Conservation (phyloP, 73 alveolate species). For the Paramecium sonneborni region DNA sequence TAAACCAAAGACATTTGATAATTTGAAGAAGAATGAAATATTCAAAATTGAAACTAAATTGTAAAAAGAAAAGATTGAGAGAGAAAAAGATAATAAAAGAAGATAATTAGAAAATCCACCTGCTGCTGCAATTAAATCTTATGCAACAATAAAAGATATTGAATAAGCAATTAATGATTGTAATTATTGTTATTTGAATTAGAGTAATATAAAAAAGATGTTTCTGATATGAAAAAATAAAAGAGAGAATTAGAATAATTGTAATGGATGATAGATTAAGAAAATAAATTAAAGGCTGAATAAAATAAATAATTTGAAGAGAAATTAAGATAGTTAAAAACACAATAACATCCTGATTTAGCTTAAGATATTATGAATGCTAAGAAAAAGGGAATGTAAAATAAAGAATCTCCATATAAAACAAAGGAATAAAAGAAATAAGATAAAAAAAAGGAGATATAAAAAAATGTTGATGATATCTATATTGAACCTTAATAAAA, state of each 20-base stretch:
- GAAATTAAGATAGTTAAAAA: background rate
- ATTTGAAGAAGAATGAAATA: slow-evolving; percentile 34
- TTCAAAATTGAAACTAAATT: slow-evolving; percentile 1
- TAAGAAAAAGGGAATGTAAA: background rate
- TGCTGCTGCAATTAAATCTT: background rate
- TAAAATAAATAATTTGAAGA: slow-evolving; percentile 17
- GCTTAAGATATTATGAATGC: slow-evolving; percentile 1
- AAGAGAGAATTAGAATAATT: slow-evolving; percentile 4
- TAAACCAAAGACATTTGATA: background rate
- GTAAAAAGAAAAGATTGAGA: background rate
- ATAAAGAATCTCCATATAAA: background rate
- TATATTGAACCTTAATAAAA: background rate
- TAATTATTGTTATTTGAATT: background rate
- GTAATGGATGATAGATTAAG: slow-evolving; percentile 25
- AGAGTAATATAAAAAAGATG: slow-evolving; percentile 33
- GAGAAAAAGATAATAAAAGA: background rate
- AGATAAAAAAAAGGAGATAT: background rate
- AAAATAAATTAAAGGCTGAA: background rate
- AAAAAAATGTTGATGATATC: slow-evolving; percentile 3
- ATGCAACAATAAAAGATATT: slow-evolving; percentile 1
- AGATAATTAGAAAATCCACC: background rate
- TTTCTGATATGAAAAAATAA: background rate
- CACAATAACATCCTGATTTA: background rate
- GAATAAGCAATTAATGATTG: background rate
- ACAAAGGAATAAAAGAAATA: background rate